These are phyloP conservation scores for Sporothrix euskadiensis DNA, from an alignment of 2,329 filamentous ascomycete species.

Conservation along the genomic window DNA sequence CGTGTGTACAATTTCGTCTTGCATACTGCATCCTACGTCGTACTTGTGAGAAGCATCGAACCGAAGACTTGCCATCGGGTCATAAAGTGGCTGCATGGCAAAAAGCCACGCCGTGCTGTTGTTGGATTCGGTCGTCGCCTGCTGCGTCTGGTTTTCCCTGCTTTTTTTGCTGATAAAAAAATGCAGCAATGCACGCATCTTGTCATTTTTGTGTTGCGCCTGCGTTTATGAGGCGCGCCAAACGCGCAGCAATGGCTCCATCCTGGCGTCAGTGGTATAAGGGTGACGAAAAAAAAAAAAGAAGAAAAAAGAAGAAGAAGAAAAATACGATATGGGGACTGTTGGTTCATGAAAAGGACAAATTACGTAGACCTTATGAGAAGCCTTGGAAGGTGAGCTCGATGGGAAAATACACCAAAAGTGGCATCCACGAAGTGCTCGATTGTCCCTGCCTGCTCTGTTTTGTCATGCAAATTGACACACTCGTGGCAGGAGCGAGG, in stretches of 20 bases:
- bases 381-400: not conserved
- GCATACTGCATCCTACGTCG: not conserved
- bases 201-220: not conserved
- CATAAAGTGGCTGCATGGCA: constrained; percentile 7
- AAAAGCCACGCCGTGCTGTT: not conserved
- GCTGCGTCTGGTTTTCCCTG: constrained; percentile 1
- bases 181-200: not conserved
- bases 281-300: not conserved
- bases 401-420: not conserved
- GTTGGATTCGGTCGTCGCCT: not conserved
- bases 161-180: not conserved
- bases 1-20: not conserved
- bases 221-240: constrained; percentile 8
- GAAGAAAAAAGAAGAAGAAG: not conserved
- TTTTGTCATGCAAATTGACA: not conserved
- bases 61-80: not conserved
- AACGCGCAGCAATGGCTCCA: constrained; percentile 1
- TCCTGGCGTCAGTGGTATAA: not conserved
- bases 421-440: not conserved
- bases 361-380: not conserved
- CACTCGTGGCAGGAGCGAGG: not conserved
- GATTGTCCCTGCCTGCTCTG: not conserved
- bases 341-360: not conserved
- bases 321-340: not conserved
- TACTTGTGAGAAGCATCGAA: not conserved